Evolutionary conservation across 2,329 filamentous ascomycete genomes (phyloP).

Genomic region (Penicillium glabrum): DNA sequence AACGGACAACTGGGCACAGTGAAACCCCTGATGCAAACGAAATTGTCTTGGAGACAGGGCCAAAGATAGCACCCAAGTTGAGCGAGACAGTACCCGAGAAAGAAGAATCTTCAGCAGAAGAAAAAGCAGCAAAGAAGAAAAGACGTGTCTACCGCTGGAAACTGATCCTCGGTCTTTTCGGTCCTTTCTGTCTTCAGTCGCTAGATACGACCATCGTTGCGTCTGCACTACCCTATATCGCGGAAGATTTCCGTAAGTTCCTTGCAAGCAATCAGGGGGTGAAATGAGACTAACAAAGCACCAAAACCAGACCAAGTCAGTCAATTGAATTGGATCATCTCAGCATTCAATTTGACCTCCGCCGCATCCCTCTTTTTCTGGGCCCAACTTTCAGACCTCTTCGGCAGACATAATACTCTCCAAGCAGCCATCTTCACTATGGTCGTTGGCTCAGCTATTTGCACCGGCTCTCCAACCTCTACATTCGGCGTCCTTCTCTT

Average conservation of each 20-base stretch:
- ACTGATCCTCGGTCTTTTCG: conserved; percentile 57
- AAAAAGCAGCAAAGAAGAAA: conserved; percentile 2
- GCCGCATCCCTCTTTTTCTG: conserved; percentile 68
- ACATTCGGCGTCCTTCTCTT: conserved; percentile 60
- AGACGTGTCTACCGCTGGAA: conserved; percentile 55
- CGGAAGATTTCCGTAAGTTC: conserved; percentile 60
- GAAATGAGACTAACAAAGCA: neutral
- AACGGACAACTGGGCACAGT: neutral
- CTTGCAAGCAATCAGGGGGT: neutral
- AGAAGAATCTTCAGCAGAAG: conserved; percentile 3
- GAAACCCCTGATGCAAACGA: neutral
- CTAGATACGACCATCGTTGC: conserved; percentile 66
- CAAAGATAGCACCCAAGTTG: neutral
- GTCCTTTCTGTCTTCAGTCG: conserved; percentile 62
- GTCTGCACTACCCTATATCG: conserved; percentile 62
- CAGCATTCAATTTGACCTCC: conserved; percentile 66
- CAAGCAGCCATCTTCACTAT: conserved; percentile 59
- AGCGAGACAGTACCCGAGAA: neutral
- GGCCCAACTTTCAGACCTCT: conserved; percentile 64
- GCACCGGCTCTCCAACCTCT: conserved; percentile 53
- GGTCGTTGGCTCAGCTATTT: conserved; percentile 62
- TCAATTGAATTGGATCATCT: conserved; percentile 69
- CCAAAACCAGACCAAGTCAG: conserved; percentile 48
- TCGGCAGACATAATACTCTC: conserved; percentile 61
- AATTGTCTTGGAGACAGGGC: neutral